Conservation (phyloP, 1,284 basidiomycete species). For the Mrakiaceae sp. region DNA sequence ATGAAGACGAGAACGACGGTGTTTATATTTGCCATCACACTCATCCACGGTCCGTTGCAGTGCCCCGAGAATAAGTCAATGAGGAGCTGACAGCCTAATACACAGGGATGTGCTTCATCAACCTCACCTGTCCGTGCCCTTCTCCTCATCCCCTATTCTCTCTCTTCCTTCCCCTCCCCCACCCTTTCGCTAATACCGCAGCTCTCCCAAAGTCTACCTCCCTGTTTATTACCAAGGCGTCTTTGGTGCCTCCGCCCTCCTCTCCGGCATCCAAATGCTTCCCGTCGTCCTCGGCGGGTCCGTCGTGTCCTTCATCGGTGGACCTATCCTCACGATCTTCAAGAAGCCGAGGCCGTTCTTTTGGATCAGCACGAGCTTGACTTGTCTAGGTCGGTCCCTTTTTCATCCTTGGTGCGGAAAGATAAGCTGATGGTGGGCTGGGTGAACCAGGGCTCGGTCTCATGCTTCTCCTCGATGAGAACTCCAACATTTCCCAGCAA, state of each 20-base stretch:
- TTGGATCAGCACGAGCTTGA: background rate
- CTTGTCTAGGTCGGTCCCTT: background rate
- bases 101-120: background rate
- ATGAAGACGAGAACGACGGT: background rate
- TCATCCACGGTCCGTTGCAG: background rate
- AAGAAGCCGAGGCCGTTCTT: background rate
- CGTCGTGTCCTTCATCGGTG: background rate
- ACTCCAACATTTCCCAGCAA: background rate
- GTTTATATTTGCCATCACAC: background rate
- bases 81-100: no score
- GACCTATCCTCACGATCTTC: background rate
- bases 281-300: slow-evolving; percentile 1
- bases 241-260: background rate
- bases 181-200: no score
- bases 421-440: no score
- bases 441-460: background rate
- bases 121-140: background rate
- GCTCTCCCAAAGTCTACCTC: background rate
- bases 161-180: no score
- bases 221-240: slow-evolving; percentile 1
- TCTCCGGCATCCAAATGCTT: background rate
- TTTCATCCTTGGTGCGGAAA: no score
- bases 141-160: no score
- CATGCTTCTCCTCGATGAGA: background rate
- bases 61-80: no score